A percentile compares a stretch with the other conserved stretches of the same genome.
Conservation (phyloP, 306 rosid genomes). For the Benincasa hispida region DNA sequence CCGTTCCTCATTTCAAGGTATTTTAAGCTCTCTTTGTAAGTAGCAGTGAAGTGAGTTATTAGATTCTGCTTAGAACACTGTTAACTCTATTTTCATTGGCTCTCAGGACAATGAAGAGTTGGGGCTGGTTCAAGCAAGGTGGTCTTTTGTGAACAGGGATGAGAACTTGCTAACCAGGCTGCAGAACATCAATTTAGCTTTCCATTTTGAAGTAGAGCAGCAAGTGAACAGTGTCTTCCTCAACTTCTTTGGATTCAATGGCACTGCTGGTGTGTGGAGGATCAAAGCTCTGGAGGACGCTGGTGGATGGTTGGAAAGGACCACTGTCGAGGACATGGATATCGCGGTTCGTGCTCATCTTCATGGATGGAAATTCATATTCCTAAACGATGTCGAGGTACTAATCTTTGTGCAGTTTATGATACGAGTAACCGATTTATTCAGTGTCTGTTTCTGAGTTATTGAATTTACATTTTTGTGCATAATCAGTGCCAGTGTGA, state of each 20-base stretch:
- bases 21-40: background rate
- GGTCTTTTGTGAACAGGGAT: slow-evolving; percentile 93
- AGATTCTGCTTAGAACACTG: background rate
- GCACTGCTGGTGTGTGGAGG: slow-evolving; percentile 98
- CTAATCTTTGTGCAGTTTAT: background rate
- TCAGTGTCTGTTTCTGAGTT: slow-evolving; percentile 8
- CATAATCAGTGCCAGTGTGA: slow-evolving; percentile 78
- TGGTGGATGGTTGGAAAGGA: slow-evolving; percentile 94
- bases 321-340: slow-evolving; percentile 97
- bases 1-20: slow-evolving; percentile 87
- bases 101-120: slow-evolving; percentile 60
- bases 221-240: slow-evolving; percentile 65
- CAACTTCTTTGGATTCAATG: slow-evolving; percentile 85
- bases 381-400: slow-evolving; percentile 91
- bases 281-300: slow-evolving; percentile 73
- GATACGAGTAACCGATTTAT: background rate
- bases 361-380: slow-evolving; percentile 92
- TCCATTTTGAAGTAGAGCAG: slow-evolving; percentile 83
- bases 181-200: slow-evolving; percentile 74
- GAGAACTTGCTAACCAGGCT: slow-evolving; percentile 76
- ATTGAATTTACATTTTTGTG: slow-evolving; percentile 2
- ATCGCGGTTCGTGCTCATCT: slow-evolving; percentile 93
- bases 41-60: background rate
- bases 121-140: slow-evolving; percentile 85
- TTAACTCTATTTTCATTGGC: background rate